Conservation (phyloP, 352 stramenopile genomes). For the Phytophthora citricola region DNA sequence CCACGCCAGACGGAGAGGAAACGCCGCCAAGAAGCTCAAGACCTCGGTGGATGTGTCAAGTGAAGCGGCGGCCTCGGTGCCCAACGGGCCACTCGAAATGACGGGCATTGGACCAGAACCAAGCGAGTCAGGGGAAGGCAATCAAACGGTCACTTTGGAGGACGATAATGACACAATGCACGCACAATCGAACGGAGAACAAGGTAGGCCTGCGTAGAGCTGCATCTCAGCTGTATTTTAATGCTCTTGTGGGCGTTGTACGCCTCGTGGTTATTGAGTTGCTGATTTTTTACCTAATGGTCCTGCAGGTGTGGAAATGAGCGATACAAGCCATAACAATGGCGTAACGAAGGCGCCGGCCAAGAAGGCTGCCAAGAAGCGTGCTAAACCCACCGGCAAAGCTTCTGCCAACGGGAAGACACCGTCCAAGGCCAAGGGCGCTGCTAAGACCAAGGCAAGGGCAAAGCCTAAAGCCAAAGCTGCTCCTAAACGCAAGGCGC, state of each 20-base stretch:
- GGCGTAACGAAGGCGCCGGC: not conserved
- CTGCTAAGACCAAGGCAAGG: slow-evolving; percentile 23
- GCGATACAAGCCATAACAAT: slow-evolving; percentile 4
- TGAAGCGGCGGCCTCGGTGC: slow-evolving; percentile 4
- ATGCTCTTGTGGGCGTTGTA: slow-evolving; percentile 8
- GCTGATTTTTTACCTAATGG: slow-evolving; percentile 28
- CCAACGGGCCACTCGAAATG: slow-evolving; percentile 12
- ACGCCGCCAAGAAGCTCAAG: slow-evolving; percentile 35
- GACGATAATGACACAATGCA: slow-evolving; percentile 2
- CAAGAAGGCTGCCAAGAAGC: slow-evolving; percentile 39
- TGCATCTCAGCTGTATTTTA: slow-evolving; percentile 16
- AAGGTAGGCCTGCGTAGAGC: slow-evolving; percentile 13
- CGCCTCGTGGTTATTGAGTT: slow-evolving; percentile 11
- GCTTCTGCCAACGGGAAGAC: slow-evolving; percentile 28
- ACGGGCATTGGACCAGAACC: slow-evolving; percentile 15
- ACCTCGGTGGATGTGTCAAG: not conserved
- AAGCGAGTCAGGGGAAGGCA: slow-evolving; percentile 24
- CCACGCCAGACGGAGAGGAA: slow-evolving; percentile 20
- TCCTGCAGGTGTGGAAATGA: slow-evolving; percentile 31
- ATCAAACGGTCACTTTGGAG: slow-evolving; percentile 3
- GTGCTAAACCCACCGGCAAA: slow-evolving; percentile 32
- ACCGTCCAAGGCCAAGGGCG: slow-evolving; percentile 4
- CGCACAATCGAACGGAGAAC: not conserved
- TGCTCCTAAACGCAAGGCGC: slow-evolving; percentile 62
- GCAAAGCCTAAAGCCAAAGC: slow-evolving; percentile 40